Evolutionary conservation across 768 basidiomycete species (phyloP), one percentile per base, ranked within the genome.

Genomic region (Lactifluus echinatus): DNA sequence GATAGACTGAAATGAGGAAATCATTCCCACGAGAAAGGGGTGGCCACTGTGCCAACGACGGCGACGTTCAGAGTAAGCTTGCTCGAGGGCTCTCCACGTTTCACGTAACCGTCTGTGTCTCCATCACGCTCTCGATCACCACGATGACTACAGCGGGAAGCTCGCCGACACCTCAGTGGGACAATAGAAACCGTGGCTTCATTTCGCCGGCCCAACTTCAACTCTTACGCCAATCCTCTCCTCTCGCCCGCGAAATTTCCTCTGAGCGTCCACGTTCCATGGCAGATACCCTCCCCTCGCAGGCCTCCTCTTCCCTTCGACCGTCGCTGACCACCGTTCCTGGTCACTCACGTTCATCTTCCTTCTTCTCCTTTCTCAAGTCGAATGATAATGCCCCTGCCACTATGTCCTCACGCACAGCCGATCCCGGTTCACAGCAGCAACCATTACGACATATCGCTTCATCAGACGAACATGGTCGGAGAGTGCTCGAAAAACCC

Each of bases 331-430:
- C 70, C 65, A 59, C 66, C 12, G 50, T 64, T 11, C 37, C 57
- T 47, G 54, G 67, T 14, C 83, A 84, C 66, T 64, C 76, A 34
- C 80, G 83, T 39, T 75, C 82, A n/a, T 70, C 79, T 7, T 85
- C 84, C 26, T 82, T 84, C 73, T 85, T 85, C 68, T 79, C 81
- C 17, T 83, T 85, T 67, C 75, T 75, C 60, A 73, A 65, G 61
- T 50, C 58, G 36, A 79, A 73, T 57, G 69, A 69, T 26, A 59
- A 55, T 19, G 0, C 42, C 67, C 45, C 65, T 68, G 43, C 57
- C 48, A 63, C 47, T 44, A 52, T 2, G 53, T 34, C 56, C 67
- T 33, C 28, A 60, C 47, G 19, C 50, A 44, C 26, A 43, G 40
- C 33, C 8, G 57, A 43, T 15, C 46, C 57, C 4, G 40, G 46